These are phyloP conservation scores for Monascus ruber DNA, from an alignment of 2,329 filamentous ascomycete genomes.

Conservation along the genomic window DNA sequence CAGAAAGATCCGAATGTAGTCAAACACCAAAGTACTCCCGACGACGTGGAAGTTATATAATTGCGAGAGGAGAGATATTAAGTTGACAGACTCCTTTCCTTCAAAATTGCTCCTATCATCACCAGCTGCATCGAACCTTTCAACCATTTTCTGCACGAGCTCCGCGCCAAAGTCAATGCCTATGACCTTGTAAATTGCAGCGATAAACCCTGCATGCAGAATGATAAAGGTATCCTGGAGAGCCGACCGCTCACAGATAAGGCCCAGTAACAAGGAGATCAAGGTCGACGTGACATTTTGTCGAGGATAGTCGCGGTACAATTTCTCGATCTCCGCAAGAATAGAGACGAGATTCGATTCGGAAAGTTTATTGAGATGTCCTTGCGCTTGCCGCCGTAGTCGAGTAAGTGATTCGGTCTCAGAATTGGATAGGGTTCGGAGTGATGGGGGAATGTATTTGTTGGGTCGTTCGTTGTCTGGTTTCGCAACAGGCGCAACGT, in stretches of 20 bases:
- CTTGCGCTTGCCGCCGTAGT: slow-evolving; percentile 70
- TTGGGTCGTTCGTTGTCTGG: slow-evolving; percentile 39
- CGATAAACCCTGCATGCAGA: slow-evolving; percentile 77
- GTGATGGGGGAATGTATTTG: slow-evolving; percentile 79
- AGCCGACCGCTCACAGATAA: slow-evolving; percentile 65
- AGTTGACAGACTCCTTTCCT: slow-evolving; percentile 58
- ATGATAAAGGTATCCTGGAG: slow-evolving; percentile 85
- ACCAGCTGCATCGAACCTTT: slow-evolving; percentile 60
- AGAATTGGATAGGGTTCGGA: slow-evolving; percentile 52
- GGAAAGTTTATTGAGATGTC: slow-evolving; percentile 82
- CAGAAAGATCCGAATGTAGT: slow-evolving; percentile 74
- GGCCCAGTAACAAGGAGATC: slow-evolving; percentile 64
- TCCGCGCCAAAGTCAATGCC: slow-evolving; percentile 86
- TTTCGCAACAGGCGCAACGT: slow-evolving; percentile 56
- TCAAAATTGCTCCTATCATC: slow-evolving; percentile 28
- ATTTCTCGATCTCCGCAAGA: slow-evolving; percentile 64
- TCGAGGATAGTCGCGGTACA: slow-evolving; percentile 77
- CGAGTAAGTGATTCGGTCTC: slow-evolving; percentile 57
- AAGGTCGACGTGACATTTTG: slow-evolving; percentile 76
- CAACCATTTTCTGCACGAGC: slow-evolving; percentile 65
- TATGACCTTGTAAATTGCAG: slow-evolving; percentile 75
- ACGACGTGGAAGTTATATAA: slow-evolving; percentile 89
- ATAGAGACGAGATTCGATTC: slow-evolving; percentile 84
- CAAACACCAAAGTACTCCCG: slow-evolving; percentile 72
- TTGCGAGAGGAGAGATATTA: slow-evolving; percentile 72